Base-by-base conservation (phyloP, 2,329 filamentous ascomycete genomes). In the Phaeosphaeria sp. region DNA sequence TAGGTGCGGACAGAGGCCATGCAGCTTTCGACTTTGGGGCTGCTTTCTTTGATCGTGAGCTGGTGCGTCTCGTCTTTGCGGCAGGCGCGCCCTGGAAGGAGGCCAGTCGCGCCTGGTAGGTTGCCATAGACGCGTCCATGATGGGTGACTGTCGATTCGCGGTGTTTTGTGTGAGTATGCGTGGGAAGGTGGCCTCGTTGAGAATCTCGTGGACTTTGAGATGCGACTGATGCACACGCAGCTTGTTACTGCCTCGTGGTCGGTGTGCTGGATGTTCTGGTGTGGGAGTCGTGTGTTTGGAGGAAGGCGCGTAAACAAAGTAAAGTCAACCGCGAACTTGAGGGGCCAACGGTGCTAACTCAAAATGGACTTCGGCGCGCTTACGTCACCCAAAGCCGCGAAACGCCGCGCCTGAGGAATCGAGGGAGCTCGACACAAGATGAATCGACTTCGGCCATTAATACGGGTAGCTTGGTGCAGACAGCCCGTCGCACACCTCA, bases 1-100 rank as follows among this genome's bases (percentile, higher is more conserved):
- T 82, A 1, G 91, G 87, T 25, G 80, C 83, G 62, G 85, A 83
- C 76, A 97, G 92, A 21, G 94, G 93, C 95, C 95, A 99, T 75
- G 75, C 72, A 7, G 75, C 68, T 43, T 70, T 73, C 22, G 65
- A 52, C 51, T 73, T 74, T 5, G 68, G 74, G 72, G 66, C 65
- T 46, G 67, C 62, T 58, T 89, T 89, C 59, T 84, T 84, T 67
- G 84, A 85, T 49, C 82, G 82, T 57, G 83, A 86, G 13, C 91
- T 95, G 27, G 85, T 83, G 73, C 91, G 85, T 69, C 91, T 88
- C 76, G 92, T 92, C 42, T 84, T 79, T 39, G 85, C 80, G 13
- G 85, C 84, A 54, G 90, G 84, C 2, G 86, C 78, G 53, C 82
- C 82, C 50, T 90, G 85, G 77, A 98, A 99, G 11, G 92, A 94